These are phyloP conservation scores for Mediolabrus comicus DNA, from an alignment of 108 stramenopile species.

Conservation along the genomic window DNA sequence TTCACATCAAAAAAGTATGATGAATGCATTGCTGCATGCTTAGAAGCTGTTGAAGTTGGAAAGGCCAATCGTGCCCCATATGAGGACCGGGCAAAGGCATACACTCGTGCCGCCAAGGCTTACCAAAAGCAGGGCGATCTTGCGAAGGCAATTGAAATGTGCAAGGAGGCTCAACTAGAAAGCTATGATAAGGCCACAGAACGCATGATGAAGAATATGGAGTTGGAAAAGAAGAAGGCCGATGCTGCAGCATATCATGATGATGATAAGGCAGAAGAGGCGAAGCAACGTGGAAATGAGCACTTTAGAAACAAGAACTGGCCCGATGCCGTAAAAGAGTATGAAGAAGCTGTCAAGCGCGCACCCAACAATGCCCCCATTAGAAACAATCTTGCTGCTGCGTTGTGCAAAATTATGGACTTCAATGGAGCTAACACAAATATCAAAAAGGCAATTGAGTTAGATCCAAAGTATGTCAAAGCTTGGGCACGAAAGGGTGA, in stretches of 20 bases:
- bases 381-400: conserved; percentile 97
- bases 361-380: conserved; percentile 96
- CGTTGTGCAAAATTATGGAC: conserved; percentile 96
- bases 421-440: conserved; percentile 94
- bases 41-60: conserved; percentile 90
- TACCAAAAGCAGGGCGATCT: conserved; percentile 91
- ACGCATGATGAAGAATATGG: conserved; percentile 90
- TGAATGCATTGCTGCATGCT: conserved; percentile 80
- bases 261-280: conserved; percentile 95
- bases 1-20: conserved; percentile 93
- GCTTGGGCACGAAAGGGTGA: conserved; percentile 98
- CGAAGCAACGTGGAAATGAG: conserved; percentile 97
- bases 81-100: conserved; percentile 94
- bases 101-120: conserved; percentile 90
- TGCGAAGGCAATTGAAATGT: conserved; percentile 88
- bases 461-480: conserved; percentile 98
- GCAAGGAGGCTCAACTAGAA: conserved; percentile 87
- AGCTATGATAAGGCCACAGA: conserved; percentile 86
- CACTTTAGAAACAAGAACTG: conserved; percentile 90
- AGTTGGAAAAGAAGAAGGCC: conserved; percentile 93
- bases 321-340: conserved; percentile 80
- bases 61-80: conserved; percentile 88
- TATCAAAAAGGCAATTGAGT: conserved; percentile 92
- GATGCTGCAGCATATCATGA: conserved; percentile 89
- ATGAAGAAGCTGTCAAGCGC: conserved; percentile 97